Percentiles rank a stretch among this genome's conserved stretches.
Conservation (phyloP, 805 yeast genomes). For the Kluyveromyces siamensis region DNA sequence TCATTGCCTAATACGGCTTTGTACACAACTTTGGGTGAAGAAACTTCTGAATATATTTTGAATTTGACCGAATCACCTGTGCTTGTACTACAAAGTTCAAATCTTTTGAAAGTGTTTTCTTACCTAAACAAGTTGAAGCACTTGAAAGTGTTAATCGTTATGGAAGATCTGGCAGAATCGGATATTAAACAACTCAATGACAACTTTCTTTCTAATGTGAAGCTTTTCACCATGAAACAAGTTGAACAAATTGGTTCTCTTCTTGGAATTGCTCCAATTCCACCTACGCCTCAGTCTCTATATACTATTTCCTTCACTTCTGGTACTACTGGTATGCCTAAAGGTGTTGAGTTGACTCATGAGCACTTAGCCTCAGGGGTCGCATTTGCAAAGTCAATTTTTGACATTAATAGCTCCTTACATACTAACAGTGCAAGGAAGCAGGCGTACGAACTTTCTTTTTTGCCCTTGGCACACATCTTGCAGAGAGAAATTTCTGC, state of each 20-base stretch:
- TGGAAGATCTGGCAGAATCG: slow-evolving; percentile 37
- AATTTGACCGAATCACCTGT: slow-evolving; percentile 54
- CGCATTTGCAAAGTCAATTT: slow-evolving; percentile 33
- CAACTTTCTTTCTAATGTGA: slow-evolving; percentile 26
- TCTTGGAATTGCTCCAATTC: slow-evolving; percentile 33
- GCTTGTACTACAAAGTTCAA: slow-evolving; percentile 43
- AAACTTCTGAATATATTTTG: slow-evolving; percentile 55
- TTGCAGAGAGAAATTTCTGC: slow-evolving; percentile 41
- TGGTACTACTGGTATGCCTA: slow-evolving; percentile 70
- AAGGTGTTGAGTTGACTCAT: slow-evolving; percentile 57
- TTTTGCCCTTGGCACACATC: slow-evolving; percentile 53
- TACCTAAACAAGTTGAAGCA: slow-evolving; percentile 33
- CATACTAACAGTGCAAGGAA: slow-evolving; percentile 3
- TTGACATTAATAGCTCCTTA: slow-evolving; percentile 5
- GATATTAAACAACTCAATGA: slow-evolving; percentile 27
- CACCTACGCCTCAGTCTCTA: slow-evolving; percentile 43
- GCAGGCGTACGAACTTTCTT: slow-evolving; percentile 31
- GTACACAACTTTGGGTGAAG: slow-evolving; percentile 50
- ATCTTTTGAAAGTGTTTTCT: slow-evolving; percentile 39
- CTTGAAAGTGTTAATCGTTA: slow-evolving; percentile 46
- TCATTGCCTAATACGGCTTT: slow-evolving; percentile 45
- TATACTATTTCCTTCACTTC: slow-evolving; percentile 66
- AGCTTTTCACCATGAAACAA: slow-evolving; percentile 36
- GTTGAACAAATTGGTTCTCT: slow-evolving; percentile 34
- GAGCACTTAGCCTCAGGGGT: slow-evolving; percentile 42